Percentiles rank a stretch among this genome's conserved stretches.
phyloP scores from a whole-genome alignment of 257 asterid genomes.

The Gynochthodes officinalis region DNA sequence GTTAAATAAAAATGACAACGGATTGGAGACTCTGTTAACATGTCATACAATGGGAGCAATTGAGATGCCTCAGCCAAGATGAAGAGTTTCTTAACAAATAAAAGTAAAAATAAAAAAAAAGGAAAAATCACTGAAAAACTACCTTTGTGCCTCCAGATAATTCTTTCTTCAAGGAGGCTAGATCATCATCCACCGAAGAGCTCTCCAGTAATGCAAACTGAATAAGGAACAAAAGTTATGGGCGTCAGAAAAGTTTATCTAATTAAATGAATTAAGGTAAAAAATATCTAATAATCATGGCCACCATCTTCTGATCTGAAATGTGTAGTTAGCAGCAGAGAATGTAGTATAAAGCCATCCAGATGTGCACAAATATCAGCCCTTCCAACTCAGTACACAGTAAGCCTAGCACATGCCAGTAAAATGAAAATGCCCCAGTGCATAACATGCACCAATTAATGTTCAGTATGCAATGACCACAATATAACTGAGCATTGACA shows the following conservation, averaged over 20 bases:
- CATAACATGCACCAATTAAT: not conserved
- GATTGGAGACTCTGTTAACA: not conserved
- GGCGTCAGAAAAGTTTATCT: conserved; percentile 6
- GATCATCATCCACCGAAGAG: conserved; percentile 92
- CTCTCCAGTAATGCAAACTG: conserved; percentile 92
- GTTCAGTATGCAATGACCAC: not conserved
- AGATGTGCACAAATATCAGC: not conserved
- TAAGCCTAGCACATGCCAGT: not conserved
- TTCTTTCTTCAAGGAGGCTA: conserved; percentile 69
- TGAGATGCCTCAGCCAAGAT: not conserved
- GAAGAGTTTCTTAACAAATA: not conserved
- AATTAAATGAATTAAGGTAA: not conserved
- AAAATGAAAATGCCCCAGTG: not conserved
- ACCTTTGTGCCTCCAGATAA: conserved; percentile 74
- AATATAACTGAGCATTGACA: not conserved
- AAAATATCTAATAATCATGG: not conserved
- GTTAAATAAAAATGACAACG: not conserved
- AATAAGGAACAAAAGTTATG: conserved; percentile 13
- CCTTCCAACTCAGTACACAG: not conserved
- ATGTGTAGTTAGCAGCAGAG: not conserved
- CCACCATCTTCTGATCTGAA: not conserved
- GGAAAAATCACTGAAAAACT: too few species aligned
- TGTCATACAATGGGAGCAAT: not conserved
- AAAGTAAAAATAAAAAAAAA: not conserved
- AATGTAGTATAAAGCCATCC: not conserved